A percentile compares a stretch with the other conserved stretches of the same genome.
These are phyloP conservation scores for Trichoderma atrobrunneum DNA, from an alignment of 2,329 filamentous ascomycete species.

Conservation along the genomic window DNA sequence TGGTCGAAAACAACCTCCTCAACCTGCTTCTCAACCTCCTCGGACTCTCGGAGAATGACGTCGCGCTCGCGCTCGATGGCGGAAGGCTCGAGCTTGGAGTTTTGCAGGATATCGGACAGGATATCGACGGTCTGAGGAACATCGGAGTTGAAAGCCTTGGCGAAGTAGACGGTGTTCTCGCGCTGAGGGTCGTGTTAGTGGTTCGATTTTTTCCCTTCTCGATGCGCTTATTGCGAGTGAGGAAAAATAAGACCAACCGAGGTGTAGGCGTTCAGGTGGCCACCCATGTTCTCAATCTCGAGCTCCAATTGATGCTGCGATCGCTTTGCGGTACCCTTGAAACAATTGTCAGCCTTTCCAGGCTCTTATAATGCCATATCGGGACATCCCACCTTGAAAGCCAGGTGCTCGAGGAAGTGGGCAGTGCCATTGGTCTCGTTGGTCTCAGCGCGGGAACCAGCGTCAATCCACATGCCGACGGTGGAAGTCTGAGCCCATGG, in stretches of 20 bases:
- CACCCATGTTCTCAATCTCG: slow-evolving; percentile 99
- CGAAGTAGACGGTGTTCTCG: slow-evolving; percentile 99
- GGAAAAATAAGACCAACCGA: slow-evolving; percentile 64
- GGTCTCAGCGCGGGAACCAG: slow-evolving; percentile 96
- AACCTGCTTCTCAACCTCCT: slow-evolving; percentile 99
- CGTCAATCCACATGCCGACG: slow-evolving; percentile 98
- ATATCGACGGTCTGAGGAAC: slow-evolving; percentile 97
- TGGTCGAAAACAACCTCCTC: slow-evolving; percentile 99
- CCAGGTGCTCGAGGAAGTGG: slow-evolving; percentile 99
- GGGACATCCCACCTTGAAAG: slow-evolving; percentile 78
- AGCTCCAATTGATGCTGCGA: slow-evolving; percentile 97
- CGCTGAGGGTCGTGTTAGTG: slow-evolving; percentile 53
- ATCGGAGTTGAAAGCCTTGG: slow-evolving; percentile 97
- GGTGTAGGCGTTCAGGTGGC: slow-evolving; percentile 98
- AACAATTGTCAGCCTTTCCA: slow-evolving; percentile 11
- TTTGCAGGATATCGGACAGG: slow-evolving; percentile 97
- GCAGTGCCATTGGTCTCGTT: slow-evolving; percentile 98
- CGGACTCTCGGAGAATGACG: slow-evolving; percentile 96
- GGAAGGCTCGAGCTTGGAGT: slow-evolving; percentile 92
- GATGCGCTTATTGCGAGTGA: slow-evolving; percentile 17
- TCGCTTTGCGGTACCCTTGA: slow-evolving; percentile 84
- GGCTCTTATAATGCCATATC: neutral
- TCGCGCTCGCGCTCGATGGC: slow-evolving; percentile 98
- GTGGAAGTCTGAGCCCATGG: slow-evolving; percentile 98
- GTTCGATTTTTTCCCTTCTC: neutral